These are phyloP conservation scores for Cylindrotheca fusiformis DNA, from an alignment of 108 stramenopile genomes.

Conservation along the genomic window DNA sequence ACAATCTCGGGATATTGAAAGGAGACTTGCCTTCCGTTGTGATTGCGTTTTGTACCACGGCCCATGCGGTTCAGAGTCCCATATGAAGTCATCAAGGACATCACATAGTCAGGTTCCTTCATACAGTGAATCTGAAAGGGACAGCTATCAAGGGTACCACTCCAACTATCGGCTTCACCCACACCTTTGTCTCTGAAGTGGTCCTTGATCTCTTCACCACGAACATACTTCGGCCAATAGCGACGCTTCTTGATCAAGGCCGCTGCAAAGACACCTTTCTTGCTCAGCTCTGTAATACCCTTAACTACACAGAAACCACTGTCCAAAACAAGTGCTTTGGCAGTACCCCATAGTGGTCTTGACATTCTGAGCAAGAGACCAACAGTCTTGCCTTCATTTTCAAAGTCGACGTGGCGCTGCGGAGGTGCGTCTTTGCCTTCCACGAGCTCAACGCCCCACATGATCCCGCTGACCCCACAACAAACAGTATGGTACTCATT, in stretches of 20 bases:
- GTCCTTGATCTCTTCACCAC: slow-evolving; percentile 17
- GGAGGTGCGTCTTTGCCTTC: slow-evolving; percentile 27
- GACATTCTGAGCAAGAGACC: slow-evolving; percentile 22
- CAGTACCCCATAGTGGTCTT: slow-evolving; percentile 18
- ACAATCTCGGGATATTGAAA: slow-evolving; percentile 17
- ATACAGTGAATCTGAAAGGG: slow-evolving; percentile 14
- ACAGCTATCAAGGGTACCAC: slow-evolving; percentile 4
- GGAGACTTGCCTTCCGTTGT: not conserved
- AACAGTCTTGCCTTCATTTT: slow-evolving; percentile 22
- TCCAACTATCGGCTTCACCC: slow-evolving; percentile 12
- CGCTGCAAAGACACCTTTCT: slow-evolving; percentile 32
- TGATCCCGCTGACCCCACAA: slow-evolving; percentile 20
- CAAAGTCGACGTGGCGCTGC: not conserved
- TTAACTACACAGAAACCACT: slow-evolving; percentile 43
- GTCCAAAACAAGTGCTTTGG: slow-evolving; percentile 27
- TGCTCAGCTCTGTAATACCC: slow-evolving; percentile 27
- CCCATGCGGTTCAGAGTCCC: slow-evolving; percentile 8
- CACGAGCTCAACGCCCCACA: slow-evolving; percentile 26
- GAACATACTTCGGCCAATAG: slow-evolving; percentile 29
- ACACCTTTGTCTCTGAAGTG: slow-evolving; percentile 16
- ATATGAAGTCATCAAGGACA: slow-evolving; percentile 27
- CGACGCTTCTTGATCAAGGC: slow-evolving; percentile 30
- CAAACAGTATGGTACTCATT: slow-evolving; percentile 39
- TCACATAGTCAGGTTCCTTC: slow-evolving; percentile 38
- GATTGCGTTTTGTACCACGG: not conserved